Evolutionary conservation across 805 yeast genomes (phyloP), one percentile per base, ranked within the genome.

Genomic region (Barnettozyma sp.): DNA sequence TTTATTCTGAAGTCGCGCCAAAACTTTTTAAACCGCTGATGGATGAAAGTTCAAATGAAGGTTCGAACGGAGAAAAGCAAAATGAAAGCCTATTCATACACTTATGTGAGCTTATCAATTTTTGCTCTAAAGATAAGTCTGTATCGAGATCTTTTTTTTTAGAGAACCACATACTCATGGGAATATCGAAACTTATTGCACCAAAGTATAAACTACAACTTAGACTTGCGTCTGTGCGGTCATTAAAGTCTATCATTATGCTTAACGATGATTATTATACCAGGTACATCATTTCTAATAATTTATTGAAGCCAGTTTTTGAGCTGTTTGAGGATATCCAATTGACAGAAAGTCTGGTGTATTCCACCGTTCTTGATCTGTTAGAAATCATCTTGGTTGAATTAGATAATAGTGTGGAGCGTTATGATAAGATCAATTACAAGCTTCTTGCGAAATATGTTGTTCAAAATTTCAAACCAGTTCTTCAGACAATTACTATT

Each of bases 291-390:
- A 65, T 82, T 13, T 64, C 73, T 12, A 63, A 75, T 38, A 68
- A 75, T 32, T 53, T 79, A 5, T 63, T 79, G 35, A 64, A 59
- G 4, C 60, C 65, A 15, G 64, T 78, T 22, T 66, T 83, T 38
- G 50, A 55, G 2, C 61, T 75, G 33, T 63, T 82, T 42, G 58
- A 62, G 16, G 68, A 62, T 11, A 70, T 74, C 8, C 62, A 68
- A 6, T 58, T 63, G 21, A 58, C 59, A 25, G 76, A 82, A 52
- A 82, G 78, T 50, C 59, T 87, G 40, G 69, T 82, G 3, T 82
- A 76, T 49, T 86, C 96, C 0, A 71, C 88, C 6, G 71, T 90
- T 43, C 63, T 86, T 30, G 87, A 82, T 52, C 63, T 88, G 16
- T 60, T 78, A 22, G 81, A 74, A 46, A 63, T 68, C 15, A 49